Evolutionary conservation across 2,329 filamentous ascomycete species (phyloP).

Genomic region (Alternaria rosae): DNA sequence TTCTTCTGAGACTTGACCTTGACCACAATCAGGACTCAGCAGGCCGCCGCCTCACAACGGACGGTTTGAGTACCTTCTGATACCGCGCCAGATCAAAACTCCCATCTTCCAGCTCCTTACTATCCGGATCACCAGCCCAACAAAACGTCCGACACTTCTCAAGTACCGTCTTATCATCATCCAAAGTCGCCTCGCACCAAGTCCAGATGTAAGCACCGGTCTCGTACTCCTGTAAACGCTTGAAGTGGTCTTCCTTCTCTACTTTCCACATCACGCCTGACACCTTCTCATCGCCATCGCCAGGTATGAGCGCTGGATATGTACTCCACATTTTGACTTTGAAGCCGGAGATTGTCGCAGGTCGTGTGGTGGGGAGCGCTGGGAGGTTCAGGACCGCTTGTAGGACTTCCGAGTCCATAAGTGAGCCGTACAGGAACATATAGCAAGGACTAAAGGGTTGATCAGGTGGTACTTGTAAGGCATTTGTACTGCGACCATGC

Average conservation of each 20-base stretch:
- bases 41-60: conserved; percentile 12
- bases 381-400: conserved; percentile 35
- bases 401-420: conserved; percentile 44
- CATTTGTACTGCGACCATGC: neutral
- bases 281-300: conserved; percentile 13
- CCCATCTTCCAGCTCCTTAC: conserved; percentile 32
- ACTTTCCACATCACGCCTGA: conserved; percentile 23
- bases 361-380: conserved; percentile 25
- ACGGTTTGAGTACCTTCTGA: conserved; percentile 33
- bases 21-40: too few species aligned
- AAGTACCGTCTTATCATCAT: conserved; percentile 11
- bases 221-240: conserved; percentile 27
- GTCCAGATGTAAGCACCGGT: conserved; percentile 29
- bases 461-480: neutral
- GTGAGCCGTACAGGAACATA: conserved; percentile 45
- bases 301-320: conserved; percentile 30
- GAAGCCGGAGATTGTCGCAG: conserved; percentile 34
- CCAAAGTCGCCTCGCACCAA: conserved; percentile 22
- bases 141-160: conserved; percentile 25
- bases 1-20: too few species aligned
- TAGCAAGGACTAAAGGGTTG: conserved; percentile 27
- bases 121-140: conserved; percentile 29
- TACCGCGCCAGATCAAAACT: conserved; percentile 34
- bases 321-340: conserved; percentile 43
- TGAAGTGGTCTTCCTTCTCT: conserved; percentile 20